phyloP scores from a whole-genome alignment of 495 filamentous ascomycete genomes.

The Echria macrotheca region DNA sequence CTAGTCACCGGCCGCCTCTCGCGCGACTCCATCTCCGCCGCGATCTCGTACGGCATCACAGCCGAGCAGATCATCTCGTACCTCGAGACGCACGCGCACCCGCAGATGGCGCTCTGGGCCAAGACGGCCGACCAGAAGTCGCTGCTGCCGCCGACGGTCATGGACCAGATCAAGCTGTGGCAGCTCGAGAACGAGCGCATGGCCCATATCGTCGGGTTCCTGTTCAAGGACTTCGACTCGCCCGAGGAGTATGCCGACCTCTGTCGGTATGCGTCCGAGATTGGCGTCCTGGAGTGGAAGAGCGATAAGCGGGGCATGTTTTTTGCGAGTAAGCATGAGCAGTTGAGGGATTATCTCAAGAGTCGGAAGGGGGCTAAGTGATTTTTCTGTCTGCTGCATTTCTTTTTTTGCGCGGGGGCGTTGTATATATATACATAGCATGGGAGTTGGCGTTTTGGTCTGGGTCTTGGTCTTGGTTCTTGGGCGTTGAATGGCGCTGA shows the following conservation, averaged over 20 bases:
- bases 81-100: conserved; percentile 82
- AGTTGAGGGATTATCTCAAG: conserved; percentile 73
- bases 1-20: conserved; percentile 87
- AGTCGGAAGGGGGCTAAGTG: conserved; percentile 48
- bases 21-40: conserved; percentile 74
- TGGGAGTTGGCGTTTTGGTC: too few relatives aligned
- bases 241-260: conserved; percentile 70
- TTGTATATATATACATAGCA: too few relatives aligned
- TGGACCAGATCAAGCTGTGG: conserved; percentile 96
- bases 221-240: conserved; percentile 83
- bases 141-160: conserved; percentile 85
- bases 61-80: conserved; percentile 90
- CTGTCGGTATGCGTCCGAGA: conserved; percentile 75
- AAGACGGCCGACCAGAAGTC: conserved; percentile 51
- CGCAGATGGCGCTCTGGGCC: conserved; percentile 71
- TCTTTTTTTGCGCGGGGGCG: too few relatives aligned
- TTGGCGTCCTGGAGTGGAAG: conserved; percentile 89
- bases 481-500: too few relatives aligned
- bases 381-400: background rate
- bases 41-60: conserved; percentile 87
- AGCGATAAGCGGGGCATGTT: conserved; percentile 72
- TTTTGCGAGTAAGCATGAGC: conserved; percentile 82
- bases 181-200: conserved; percentile 95
- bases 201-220: conserved; percentile 69
- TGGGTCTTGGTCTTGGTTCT: too few relatives aligned